Conservation (phyloP, 495 filamentous ascomycete genomes). For the Trichoderma asperelloides region DNA sequence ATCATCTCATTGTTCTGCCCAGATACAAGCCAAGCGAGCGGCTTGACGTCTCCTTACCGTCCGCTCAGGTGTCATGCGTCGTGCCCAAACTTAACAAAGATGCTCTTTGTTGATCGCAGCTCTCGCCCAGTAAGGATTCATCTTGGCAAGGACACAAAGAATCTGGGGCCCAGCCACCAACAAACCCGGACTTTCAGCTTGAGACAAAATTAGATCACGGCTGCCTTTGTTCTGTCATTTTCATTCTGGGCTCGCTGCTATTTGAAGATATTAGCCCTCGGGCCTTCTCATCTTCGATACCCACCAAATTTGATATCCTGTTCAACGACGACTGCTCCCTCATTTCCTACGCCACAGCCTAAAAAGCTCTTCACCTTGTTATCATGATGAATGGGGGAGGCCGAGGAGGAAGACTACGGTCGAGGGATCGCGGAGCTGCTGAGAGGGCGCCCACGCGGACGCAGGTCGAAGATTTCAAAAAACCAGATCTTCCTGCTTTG, state of each 20-base stretch:
- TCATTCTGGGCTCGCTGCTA: not conserved
- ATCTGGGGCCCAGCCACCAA: not conserved
- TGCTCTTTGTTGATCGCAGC: constrained; percentile 5
- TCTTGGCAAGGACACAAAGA: constrained; percentile 1
- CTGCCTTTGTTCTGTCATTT: not conserved
- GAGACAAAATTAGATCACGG: not conserved
- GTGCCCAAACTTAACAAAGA: not conserved
- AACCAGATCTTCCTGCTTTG: not conserved
- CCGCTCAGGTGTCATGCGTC: not conserved
- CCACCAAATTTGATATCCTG: not conserved
- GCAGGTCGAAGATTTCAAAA: not conserved
- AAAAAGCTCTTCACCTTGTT: not conserved
- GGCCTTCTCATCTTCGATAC: not conserved
- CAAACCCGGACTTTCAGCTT: not conserved
- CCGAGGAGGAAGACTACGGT: not conserved
- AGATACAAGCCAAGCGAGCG: not conserved
- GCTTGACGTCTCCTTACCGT: not conserved
- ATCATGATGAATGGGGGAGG: constrained; percentile 1
- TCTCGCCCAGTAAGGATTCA: constrained; percentile 2
- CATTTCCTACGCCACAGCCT: not conserved
- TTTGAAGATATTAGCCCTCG: not conserved
- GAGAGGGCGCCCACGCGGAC: not conserved
- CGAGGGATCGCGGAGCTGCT: not conserved
- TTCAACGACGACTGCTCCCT: not conserved
- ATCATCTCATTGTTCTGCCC: not conserved